Base-by-base conservation (phyloP, 768 basidiomycete genomes). In the Punctularia strigosozonata region DNA sequence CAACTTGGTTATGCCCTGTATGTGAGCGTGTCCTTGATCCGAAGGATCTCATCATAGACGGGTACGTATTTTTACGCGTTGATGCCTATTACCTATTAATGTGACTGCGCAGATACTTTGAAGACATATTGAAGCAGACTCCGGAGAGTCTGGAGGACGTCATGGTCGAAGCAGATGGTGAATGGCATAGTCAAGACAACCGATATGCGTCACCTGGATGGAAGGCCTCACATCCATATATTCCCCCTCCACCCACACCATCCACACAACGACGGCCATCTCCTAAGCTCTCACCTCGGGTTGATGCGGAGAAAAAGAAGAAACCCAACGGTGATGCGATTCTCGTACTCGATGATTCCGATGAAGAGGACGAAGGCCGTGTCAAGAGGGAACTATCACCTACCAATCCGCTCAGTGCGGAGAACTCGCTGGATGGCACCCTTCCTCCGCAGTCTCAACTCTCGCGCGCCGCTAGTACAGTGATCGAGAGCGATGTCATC, bases 161-260 rank as follows among this genome's bases (percentile, higher is more conserved):
- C 19, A 71, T 94, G 40, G 78, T 99, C 13, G 94, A 99, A 57
- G 76, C 88, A 4, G 80, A 94, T 54, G 92, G 90, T 1, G 82
- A 92, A 55, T 99, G 95, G 95, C 92, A 95, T 55, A 90, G 90
- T 1, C 63, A 73, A 14, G 90, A 98, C 59, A 72, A 83, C 62
- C 88, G 83, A 58, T 83, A 73, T 50, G 89, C 75, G 2, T 90
- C 87, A 15, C 49, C 62, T 1, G 62, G 57, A 22, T 95, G 91
- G 90, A 74, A 69, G 47, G 67, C 68, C 31, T 47, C 58, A 0
- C 75, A 82, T 55, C 65, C 33, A 8, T 48, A 53, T 45, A 41
- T 41, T n/a, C n/a, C n/a, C n/a, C n/a, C n/a, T n/a, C n/a, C n/a
- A n/a, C n/a, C n/a, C n/a, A n/a, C n/a, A n/a, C n/a, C n/a, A n/a